Evolutionary conservation across 306 rosid genomes (phyloP), one percentile per base, ranked within the genome.

Genomic region (Lagenaria siceraria): DNA sequence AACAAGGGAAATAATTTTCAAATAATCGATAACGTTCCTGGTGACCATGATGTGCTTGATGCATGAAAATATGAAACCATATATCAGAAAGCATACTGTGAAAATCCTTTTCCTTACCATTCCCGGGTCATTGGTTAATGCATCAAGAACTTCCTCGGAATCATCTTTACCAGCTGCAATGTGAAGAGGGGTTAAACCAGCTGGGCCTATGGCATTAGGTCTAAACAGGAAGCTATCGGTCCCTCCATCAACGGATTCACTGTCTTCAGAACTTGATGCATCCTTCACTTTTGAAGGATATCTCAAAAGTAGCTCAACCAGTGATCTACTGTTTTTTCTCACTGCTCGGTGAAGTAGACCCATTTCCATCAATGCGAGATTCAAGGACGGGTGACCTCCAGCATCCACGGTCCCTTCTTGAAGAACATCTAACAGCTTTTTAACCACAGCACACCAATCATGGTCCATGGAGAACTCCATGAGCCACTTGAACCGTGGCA

Each of bases 181-280:
- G 84, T 93, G 98, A 73, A 93, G 90, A 19, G 98, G 96, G 69
- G 98, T 94, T 88, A 94, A 81, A 42, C 96, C 94, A 22, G 86
- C 84, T 19, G 95, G 96, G 51, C 97, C 98, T 46, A 73, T 46
- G 2, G 61, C 48, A 81, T 93, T 88, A 38, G 98, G 98, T 86
- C 83, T 89, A 83, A 93, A 91, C 52, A 93, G 79, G 85, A 90
- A 85, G 69, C 80, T 72, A 27, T 79, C 48, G 15, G 8, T 35
- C 49, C 58, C 82, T 75, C 58, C 79, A 43, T 84, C 78, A 83
- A 53, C 83, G 24, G 70, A 78, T 81, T 77, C 79, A 70, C 80
- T 87, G 78, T 84, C 91, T 63, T 81, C 81, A 51, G 84, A 36
- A 53, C 82, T 85, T n/a, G 74, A 43, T 22, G 80, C 74, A 69